Base-by-base conservation (phyloP, 495 filamentous ascomycete genomes). In the Penicillium paradoxum region DNA sequence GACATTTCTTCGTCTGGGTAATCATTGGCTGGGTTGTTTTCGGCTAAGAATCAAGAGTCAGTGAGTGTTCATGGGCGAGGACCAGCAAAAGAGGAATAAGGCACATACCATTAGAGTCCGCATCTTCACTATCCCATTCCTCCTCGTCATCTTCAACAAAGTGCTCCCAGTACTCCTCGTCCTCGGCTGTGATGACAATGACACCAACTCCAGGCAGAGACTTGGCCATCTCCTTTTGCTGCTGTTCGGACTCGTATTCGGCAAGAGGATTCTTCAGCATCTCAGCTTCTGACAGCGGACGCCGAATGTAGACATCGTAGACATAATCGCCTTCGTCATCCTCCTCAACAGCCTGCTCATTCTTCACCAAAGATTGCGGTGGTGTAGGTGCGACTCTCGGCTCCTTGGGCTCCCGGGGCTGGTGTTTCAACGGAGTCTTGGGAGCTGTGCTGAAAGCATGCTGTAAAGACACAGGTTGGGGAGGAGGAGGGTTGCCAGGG, bases 1-100 rank as follows among this genome's bases (percentile, higher is more conserved):
- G 58, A 78, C 6, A 84, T 58, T 47, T 87, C 83, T 44, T 87
- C 83, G 45, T 87, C 83, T 0, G 83, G 83, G 55, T 87, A 87
- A 52, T 87, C 83, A 52, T 83, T 83, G 47, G 76, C 82, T 42
- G 83, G 82, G 59, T 79, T 82, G 55, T 83, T 79, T 57, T 87
- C 83, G 14, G 83, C 83, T 81, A n/a, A n/a, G 48, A 24, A 50
- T 40, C 29, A 37, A 59, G 52, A 33, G 37, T 42, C 27, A 46
- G 36, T 11, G 25, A 27, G 15, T 2, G 33, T 39, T 21, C 24
- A 29, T 30, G 29, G 9, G 10, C 29, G 13, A 38, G 21, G 22
- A n/a, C n/a, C 13, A 10, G 34, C 30, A 33, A n/a, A 29, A 18
- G 41, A 14, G 17, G 8, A 27, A 27, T 0, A 46, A 34, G 10